These are phyloP conservation scores for Dendrobium huoshanense DNA, from an alignment of 106 monocot species.

Conservation along the genomic window DNA sequence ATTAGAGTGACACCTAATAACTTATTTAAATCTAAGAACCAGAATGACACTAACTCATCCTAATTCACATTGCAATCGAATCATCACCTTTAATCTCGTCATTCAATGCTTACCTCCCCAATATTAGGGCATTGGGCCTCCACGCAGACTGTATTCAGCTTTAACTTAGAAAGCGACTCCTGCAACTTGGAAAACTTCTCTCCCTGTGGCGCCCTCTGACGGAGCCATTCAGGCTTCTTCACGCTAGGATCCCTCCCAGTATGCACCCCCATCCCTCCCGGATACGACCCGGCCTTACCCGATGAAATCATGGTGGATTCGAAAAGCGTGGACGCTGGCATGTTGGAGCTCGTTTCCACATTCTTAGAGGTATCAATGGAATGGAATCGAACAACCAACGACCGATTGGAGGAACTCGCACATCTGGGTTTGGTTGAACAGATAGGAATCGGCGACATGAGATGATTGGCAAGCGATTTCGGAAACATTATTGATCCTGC, in stretches of 20 bases:
- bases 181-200: constrained; percentile 64
- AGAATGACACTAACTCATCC: no score
- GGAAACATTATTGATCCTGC: constrained; percentile 18
- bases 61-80: neutral
- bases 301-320: constrained; percentile 13
- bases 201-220: constrained; percentile 90
- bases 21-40: neutral
- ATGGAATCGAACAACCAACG: constrained; percentile 17
- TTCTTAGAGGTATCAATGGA: constrained; percentile 14
- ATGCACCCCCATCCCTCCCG: constrained; percentile 58
- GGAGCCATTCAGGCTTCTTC: constrained; percentile 58
- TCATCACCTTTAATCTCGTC: neutral
- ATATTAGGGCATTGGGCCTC: constrained; percentile 99
- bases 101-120: constrained; percentile 55
- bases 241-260: constrained; percentile 51
- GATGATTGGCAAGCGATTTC: constrained; percentile 19
- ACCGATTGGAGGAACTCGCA: neutral
- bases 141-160: constrained; percentile 92
- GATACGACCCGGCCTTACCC: constrained; percentile 27
- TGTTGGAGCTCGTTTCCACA: neutral
- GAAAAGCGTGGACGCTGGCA: constrained; percentile 22
- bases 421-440: constrained; percentile 1
- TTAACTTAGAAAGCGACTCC: constrained; percentile 66
- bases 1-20: neutral
- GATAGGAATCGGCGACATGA: constrained; percentile 20